Conservation (phyloP, 2,329 filamentous ascomycete species). For the Tolypocladium guangdongense region DNA sequence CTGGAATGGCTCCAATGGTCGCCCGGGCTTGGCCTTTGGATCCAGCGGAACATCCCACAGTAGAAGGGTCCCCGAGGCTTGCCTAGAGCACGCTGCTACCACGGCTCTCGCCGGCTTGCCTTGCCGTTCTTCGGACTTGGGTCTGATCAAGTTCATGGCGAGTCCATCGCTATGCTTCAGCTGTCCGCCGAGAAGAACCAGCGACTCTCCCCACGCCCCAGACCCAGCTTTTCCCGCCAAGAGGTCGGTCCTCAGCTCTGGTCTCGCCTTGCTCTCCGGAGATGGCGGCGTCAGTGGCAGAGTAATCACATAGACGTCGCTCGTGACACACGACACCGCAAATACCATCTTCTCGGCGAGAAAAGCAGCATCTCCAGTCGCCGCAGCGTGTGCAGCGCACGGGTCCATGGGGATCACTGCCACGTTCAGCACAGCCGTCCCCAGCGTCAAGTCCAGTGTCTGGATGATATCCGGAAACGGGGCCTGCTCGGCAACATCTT, state of each 20-base stretch:
- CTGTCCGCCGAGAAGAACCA: slow-evolving; percentile 44
- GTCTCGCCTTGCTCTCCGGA: slow-evolving; percentile 44
- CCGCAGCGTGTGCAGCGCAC: slow-evolving; percentile 34
- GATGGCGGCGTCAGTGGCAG: slow-evolving; percentile 52
- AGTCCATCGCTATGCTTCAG: slow-evolving; percentile 41
- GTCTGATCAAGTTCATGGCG: slow-evolving; percentile 40
- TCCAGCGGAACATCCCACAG: slow-evolving; percentile 48
- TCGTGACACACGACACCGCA: slow-evolving; percentile 46
- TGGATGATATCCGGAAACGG: slow-evolving; percentile 46
- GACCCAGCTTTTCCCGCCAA: slow-evolving; percentile 44
- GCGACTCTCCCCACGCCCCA: slow-evolving; percentile 52
- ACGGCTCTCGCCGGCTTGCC: slow-evolving; percentile 31
- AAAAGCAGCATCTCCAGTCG: slow-evolving; percentile 33
- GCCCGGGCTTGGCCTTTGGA: slow-evolving; percentile 16
- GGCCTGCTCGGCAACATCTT: slow-evolving; percentile 37
- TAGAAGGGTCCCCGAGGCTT: slow-evolving; percentile 46
- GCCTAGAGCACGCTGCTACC: slow-evolving; percentile 48
- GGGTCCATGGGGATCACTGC: slow-evolving; percentile 43
- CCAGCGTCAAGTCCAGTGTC: slow-evolving; percentile 49
- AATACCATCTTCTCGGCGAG: slow-evolving; percentile 50
- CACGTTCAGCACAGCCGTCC: slow-evolving; percentile 43
- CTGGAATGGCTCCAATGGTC: slow-evolving; percentile 41
- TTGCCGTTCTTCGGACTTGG: slow-evolving; percentile 27
- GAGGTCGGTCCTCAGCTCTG: slow-evolving; percentile 39
- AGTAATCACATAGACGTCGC: slow-evolving; percentile 45